Evolutionary conservation across 345 rosid genomes (phyloP).

Genomic region (Eucalyptus cloeziana): DNA sequence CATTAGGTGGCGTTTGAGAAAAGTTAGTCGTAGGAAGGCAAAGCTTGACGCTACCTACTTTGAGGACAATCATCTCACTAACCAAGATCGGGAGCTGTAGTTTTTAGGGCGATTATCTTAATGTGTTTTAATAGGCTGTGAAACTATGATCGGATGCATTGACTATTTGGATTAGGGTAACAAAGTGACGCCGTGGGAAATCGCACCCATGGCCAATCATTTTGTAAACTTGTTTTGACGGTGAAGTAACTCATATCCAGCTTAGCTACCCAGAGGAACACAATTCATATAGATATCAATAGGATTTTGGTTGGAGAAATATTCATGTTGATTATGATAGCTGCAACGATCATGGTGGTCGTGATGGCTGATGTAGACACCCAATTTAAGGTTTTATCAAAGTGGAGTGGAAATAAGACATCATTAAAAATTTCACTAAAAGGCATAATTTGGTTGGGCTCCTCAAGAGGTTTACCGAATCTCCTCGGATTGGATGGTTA

Average conservation of each 20-base stretch:
- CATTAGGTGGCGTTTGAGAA: neutral
- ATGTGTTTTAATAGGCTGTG: neutral
- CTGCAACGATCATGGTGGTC: neutral
- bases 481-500: neutral
- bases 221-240: neutral
- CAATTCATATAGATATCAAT: neutral
- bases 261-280: neutral
- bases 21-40: neutral
- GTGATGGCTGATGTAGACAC: neutral
- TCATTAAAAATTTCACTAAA: neutral
- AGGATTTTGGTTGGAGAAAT: neutral
- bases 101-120: neutral
- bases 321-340: neutral
- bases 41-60: neutral
- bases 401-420: neutral
- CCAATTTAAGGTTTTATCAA: neutral
- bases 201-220: neutral
- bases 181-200: neutral
- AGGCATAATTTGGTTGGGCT: fast-evolving
- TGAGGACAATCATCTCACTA: neutral
- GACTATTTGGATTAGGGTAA: neutral
- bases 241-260: neutral
- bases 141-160: neutral
- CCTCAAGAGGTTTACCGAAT: neutral
- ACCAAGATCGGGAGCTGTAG: neutral